A percentile compares a stretch with the other conserved stretches of the same genome.
phyloP scores from a whole-genome alignment of 805 yeast genomes.

The Candida schatavii region DNA sequence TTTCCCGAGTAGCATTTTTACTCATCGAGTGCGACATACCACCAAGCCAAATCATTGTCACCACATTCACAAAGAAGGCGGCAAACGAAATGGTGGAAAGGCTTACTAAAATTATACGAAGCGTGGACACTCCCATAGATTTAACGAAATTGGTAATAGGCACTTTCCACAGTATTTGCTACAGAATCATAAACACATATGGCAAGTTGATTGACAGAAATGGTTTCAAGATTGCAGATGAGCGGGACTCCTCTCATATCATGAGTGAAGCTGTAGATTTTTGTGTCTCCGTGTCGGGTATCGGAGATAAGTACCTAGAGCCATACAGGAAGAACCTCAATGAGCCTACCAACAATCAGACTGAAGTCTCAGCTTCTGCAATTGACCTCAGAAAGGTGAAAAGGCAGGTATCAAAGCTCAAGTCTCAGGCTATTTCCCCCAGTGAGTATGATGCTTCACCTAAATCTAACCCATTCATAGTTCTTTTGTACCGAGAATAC shows the following conservation, averaged over 20 bases:
- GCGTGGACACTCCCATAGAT: constrained; percentile 20
- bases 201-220: constrained; percentile 50
- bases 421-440: constrained; percentile 50
- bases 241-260: constrained; percentile 53
- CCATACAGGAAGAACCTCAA: constrained; percentile 5
- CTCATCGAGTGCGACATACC: constrained; percentile 47
- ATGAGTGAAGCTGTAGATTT: constrained; percentile 37
- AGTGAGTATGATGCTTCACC: constrained; percentile 28
- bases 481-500: constrained; percentile 47
- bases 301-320: constrained; percentile 2
- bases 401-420: constrained; percentile 52
- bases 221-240: constrained; percentile 58
- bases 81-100: constrained; percentile 81
- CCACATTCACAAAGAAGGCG: constrained; percentile 93
- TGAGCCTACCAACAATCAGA: no score
- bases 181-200: constrained; percentile 51
- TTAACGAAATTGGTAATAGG: constrained; percentile 62
- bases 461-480: constrained; percentile 15
- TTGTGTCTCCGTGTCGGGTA: constrained; percentile 10
- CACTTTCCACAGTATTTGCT: constrained; percentile 86
- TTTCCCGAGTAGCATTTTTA: constrained; percentile 74
- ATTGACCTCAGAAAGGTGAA: constrained; percentile 41
- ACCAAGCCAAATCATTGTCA: constrained; percentile 70
- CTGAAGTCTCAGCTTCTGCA: constrained; percentile 15
- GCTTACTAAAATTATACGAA: constrained; percentile 27